phyloP scores from a whole-genome alignment of 768 basidiomycete genomes.

The Suillus clintonianus region DNA sequence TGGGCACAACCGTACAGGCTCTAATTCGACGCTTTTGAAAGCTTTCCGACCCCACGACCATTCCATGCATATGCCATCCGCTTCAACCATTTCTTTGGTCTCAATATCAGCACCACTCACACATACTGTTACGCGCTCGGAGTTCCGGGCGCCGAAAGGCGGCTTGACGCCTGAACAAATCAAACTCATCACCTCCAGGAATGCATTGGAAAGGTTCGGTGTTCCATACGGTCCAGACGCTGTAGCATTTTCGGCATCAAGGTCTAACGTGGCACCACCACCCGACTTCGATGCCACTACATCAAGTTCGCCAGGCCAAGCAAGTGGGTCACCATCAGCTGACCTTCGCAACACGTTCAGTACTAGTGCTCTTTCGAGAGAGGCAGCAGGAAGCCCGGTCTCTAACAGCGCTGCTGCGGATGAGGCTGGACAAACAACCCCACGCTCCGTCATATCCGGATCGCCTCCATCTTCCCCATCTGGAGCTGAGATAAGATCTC shows the following conservation, averaged over 20 bases:
- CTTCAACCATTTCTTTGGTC: constrained; percentile 69
- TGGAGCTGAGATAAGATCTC: not conserved
- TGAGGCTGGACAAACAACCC: not conserved
- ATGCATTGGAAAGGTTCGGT: constrained; percentile 68
- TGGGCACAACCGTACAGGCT: constrained; percentile 40
- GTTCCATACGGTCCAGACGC: constrained; percentile 78
- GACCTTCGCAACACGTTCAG: not conserved
- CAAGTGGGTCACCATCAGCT: not conserved
- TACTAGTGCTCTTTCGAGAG: not conserved
- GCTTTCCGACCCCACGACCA: constrained; percentile 42
- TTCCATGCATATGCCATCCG: constrained; percentile 52
- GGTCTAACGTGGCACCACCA: constrained; percentile 47
- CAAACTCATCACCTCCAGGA: constrained; percentile 67
- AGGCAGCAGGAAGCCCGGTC: not conserved
- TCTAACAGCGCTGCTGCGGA: not conserved
- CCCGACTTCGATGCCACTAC: constrained; percentile 48
- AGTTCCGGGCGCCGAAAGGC: constrained; percentile 59
- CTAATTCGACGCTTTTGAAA: constrained; percentile 23
- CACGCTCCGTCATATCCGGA: not conserved
- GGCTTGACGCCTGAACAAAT: constrained; percentile 57
- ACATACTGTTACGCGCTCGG: constrained; percentile 70
- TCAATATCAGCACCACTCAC: constrained; percentile 77
- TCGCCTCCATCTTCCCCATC: not conserved
- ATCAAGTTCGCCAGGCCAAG: not conserved
- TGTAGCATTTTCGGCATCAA: constrained; percentile 57